Evolutionary conservation across 441 rosid genomes (phyloP), one percentile per base, ranked within the genome.

Genomic region (Eruca vesicaria): DNA sequence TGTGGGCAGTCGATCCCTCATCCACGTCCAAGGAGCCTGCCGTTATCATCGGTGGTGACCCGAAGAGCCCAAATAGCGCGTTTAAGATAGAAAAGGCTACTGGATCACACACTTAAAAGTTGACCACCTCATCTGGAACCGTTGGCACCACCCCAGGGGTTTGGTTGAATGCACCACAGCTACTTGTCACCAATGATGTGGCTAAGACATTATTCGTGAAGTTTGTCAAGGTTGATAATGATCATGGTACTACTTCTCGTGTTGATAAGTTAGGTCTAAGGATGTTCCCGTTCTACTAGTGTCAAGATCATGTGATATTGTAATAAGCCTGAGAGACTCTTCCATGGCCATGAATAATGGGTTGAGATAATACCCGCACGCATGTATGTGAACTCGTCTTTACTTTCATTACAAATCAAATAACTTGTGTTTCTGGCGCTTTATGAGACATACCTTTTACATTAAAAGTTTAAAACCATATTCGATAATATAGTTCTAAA

Each of bases 241-340:
- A 36, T 29, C 20, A 2, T 61, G 31, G 48, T 59, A 41, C 68
- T 71, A 38, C 65, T 11, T 67, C 68, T 60, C 19, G 48, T 7
- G 38, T 53, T 38, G 65, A 69, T 11, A 68, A 68, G 33, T 21
- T 33, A 11, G 62, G 43, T 59, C 68, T 67, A 23, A 11, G 55
- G 31, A 67, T 76, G 70, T 69, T 69, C 28, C 79, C 79, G 0
- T 69, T 41, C 59, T 28, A 28, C 31, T 28, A 29, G 32, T 23
- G 26, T 29, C 32, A 32, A 59, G 9, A 59, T 61, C 60, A 31
- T 18, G 71, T 64, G 56, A 15, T 21, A 14, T 20, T 3, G 3
- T 1, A 29, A 45, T 2, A 45, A 15, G 20, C 56, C 7, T 23
- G 1, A 14, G 63, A 35, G 63, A 72, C 69, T 69, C 8, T 18